Conservation (phyloP, 73 alveolate species). For the Uronychia binucleata region DNA sequence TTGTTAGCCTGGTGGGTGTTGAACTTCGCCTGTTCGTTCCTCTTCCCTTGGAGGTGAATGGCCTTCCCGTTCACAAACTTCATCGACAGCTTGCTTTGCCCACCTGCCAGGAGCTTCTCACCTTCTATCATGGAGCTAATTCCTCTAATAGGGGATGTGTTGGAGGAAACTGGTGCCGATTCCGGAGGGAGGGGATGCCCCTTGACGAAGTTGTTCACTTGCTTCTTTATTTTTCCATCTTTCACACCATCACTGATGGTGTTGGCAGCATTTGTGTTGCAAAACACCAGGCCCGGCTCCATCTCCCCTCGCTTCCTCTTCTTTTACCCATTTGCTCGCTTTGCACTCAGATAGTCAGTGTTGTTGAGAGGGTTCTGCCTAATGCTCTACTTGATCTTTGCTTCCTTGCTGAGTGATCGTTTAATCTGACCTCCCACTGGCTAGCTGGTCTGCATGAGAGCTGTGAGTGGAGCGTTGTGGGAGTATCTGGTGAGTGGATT, state of each 20-base stretch:
- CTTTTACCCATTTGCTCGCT: neutral
- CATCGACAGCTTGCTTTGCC: neutral
- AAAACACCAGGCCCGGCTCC: neutral
- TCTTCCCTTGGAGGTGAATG: neutral
- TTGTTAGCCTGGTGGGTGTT: neutral
- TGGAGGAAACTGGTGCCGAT: neutral
- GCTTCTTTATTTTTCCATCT: neutral
- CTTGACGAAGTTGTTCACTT: neutral
- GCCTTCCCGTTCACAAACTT: neutral
- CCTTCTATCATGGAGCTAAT: neutral
- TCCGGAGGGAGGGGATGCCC: neutral
- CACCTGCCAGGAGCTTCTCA: neutral
- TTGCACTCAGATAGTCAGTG: neutral
- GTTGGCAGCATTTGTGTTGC: neutral
- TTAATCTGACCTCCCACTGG: neutral
- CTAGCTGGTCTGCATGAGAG: neutral
- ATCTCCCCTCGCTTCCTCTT: neutral
- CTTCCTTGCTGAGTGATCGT: neutral
- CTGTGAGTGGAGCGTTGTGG: neutral
- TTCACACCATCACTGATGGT: neutral
- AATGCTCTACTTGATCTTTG: neutral
- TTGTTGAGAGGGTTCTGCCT: neutral
- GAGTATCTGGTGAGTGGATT: neutral
- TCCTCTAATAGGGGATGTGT: neutral
- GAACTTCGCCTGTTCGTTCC: neutral